Evolutionary conservation across 306 rosid species (phyloP).

Genomic region (Ormosia emarginata): DNA sequence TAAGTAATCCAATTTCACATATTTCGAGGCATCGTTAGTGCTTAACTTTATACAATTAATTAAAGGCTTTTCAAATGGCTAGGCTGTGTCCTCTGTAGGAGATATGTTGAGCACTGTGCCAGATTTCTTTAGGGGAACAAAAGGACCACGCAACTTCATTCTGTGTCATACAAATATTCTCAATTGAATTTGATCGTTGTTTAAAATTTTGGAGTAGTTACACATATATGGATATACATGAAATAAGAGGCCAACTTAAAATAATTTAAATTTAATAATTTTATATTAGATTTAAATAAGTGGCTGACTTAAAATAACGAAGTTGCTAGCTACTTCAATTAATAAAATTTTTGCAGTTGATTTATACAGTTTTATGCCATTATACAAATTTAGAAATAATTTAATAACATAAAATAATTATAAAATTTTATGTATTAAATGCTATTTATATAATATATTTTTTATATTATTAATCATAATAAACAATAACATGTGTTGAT

Average conservation of each 20-base stretch:
- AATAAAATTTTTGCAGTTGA: too few relatives aligned
- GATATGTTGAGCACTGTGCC: constrained; percentile 28
- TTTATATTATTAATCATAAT: too few relatives aligned
- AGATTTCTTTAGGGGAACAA: constrained; percentile 1
- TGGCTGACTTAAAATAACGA: too few relatives aligned
- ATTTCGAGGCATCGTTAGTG: background rate
- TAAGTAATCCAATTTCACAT: background rate
- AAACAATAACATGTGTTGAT: too few relatives aligned
- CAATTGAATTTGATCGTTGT: background rate
- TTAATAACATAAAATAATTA: too few relatives aligned
- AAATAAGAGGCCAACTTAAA: background rate
- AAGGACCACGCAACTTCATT: background rate
- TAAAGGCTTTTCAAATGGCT: background rate
- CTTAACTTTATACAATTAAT: background rate
- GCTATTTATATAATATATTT: too few relatives aligned
- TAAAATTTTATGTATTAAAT: too few relatives aligned
- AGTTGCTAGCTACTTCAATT: too few relatives aligned
- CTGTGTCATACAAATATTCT: background rate
- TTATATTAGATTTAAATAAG: too few relatives aligned
- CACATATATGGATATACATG: background rate
- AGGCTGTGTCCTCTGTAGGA: background rate
- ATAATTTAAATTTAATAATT: too few relatives aligned
- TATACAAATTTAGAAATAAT: too few relatives aligned
- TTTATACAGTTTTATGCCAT: too few relatives aligned
- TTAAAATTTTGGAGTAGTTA: background rate